Percentiles rank a stretch among this genome's conserved stretches.
phyloP scores from a whole-genome alignment of 2,329 filamentous ascomycete genomes.

The Raffaelea arxii region DNA sequence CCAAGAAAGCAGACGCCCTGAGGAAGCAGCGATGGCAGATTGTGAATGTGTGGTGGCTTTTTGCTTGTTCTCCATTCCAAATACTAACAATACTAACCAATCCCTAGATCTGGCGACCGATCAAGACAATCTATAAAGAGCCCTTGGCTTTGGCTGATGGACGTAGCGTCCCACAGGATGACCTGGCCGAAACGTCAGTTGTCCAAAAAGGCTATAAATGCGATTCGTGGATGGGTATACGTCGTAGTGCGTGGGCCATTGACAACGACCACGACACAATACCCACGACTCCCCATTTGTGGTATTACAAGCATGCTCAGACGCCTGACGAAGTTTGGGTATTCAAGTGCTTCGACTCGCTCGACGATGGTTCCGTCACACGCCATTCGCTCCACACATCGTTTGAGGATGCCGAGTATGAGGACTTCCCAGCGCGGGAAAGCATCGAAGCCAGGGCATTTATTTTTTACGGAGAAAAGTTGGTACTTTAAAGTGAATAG shows the following conservation, averaged over 20 bases:
- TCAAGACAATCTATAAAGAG: constrained; percentile 34
- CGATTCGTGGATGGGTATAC: constrained; percentile 31
- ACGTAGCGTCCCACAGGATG: constrained; percentile 24
- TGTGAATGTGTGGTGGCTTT: constrained; percentile 9
- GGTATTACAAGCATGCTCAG: constrained; percentile 42
- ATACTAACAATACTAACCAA: constrained; percentile 10
- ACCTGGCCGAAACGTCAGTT: constrained; percentile 27
- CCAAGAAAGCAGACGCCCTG: constrained; percentile 11
- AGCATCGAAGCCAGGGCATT: constrained; percentile 47
- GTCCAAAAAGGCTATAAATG: constrained; percentile 23
- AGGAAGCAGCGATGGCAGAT: constrained; percentile 12
- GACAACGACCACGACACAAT: no score
- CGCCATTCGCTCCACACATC: constrained; percentile 43
- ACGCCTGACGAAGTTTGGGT: constrained; percentile 40
- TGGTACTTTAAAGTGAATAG: no score
- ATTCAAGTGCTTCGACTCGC: constrained; percentile 47
- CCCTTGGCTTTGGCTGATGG: constrained; percentile 31
- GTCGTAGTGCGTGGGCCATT: no score
- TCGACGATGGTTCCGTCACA: constrained; percentile 34
- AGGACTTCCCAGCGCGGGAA: constrained; percentile 33
- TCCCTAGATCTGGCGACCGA: constrained; percentile 35
- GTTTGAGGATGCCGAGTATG: constrained; percentile 34
- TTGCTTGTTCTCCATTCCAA: neutral
- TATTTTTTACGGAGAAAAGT: constrained; percentile 44
- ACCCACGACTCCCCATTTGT: constrained; percentile 31